phyloP scores from a whole-genome alignment of 2,329 filamentous ascomycete species.

The Fusarium multiceps region DNA sequence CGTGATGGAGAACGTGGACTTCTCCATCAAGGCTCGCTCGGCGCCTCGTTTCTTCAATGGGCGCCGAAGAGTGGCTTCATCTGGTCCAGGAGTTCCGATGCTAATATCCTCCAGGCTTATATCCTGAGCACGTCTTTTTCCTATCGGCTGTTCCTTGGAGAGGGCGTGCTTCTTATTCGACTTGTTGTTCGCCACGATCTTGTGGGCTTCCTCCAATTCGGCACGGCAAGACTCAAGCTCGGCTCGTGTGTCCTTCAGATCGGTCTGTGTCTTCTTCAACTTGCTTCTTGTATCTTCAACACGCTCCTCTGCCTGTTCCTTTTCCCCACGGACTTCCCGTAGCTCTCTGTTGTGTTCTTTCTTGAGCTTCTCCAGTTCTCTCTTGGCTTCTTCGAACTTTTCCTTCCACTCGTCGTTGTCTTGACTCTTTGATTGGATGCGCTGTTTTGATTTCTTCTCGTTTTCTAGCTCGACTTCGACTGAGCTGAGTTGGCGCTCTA shows the following conservation, averaged over 20 bases:
- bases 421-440: constrained; percentile 48
- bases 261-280: constrained; percentile 74
- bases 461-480: constrained; percentile 85
- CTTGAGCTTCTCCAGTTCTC: constrained; percentile 59
- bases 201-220: constrained; percentile 53
- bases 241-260: constrained; percentile 72
- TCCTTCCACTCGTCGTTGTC: constrained; percentile 57
- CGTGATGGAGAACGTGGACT: constrained; percentile 93
- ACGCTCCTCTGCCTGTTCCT: constrained; percentile 75
- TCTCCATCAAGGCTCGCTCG: constrained; percentile 71
- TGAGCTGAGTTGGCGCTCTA: constrained; percentile 81
- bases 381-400: constrained; percentile 53
- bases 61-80: constrained; percentile 55
- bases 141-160: constrained; percentile 50
- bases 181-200: constrained; percentile 33
- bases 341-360: constrained; percentile 65
- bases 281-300: constrained; percentile 70
- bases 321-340: constrained; percentile 70
- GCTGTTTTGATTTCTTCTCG: constrained; percentile 64
- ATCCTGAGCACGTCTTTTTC: constrained; percentile 61
- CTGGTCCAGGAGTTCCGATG: constrained; percentile 60
- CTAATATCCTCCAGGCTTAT: constrained; percentile 58
- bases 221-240: constrained; percentile 55
- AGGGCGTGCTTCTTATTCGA: constrained; percentile 38
- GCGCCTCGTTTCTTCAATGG: constrained; percentile 66